These are phyloP conservation scores for Suillus ampliporus DNA, from an alignment of 768 basidiomycete species.

Conservation along the genomic window DNA sequence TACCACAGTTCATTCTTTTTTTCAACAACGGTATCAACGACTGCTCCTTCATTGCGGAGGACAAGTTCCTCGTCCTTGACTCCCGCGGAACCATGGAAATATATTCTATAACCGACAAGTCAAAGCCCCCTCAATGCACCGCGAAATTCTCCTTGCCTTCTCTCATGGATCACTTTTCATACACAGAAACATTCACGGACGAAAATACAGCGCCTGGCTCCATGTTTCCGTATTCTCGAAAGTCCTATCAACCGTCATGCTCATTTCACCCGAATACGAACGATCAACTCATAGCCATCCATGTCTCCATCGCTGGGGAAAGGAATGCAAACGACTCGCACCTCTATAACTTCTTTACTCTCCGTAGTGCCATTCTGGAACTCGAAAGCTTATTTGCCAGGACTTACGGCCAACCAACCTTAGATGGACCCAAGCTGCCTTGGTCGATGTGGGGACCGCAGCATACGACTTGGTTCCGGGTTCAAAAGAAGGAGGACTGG, in stretches of 20 bases:
- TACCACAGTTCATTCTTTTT: slow-evolving; percentile 46
- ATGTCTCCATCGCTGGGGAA: slow-evolving; percentile 50
- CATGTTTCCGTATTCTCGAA: slow-evolving; percentile 11
- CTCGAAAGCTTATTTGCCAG: slow-evolving; percentile 9
- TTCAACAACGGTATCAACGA: slow-evolving; percentile 55
- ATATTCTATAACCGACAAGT: slow-evolving; percentile 45
- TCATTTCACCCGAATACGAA: slow-evolving; percentile 46
- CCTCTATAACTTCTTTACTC: slow-evolving; percentile 57
- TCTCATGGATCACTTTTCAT: slow-evolving; percentile 50
- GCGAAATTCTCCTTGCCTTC: slow-evolving; percentile 51
- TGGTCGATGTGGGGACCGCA: slow-evolving; percentile 32
- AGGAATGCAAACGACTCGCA: slow-evolving; percentile 46
- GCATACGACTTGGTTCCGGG: slow-evolving; percentile 58
- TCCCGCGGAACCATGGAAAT: slow-evolving; percentile 55
- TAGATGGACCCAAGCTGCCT: background rate
- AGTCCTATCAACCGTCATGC: background rate
- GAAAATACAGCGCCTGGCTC: slow-evolving; percentile 54
- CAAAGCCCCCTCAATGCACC: slow-evolving; percentile 39
- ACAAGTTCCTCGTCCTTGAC: slow-evolving; percentile 53
- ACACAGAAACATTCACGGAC: slow-evolving; percentile 62
- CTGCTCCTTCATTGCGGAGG: slow-evolving; percentile 54
- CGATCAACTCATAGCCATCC: slow-evolving; percentile 58
- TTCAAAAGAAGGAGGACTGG: slow-evolving; percentile 42
- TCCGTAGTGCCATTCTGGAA: slow-evolving; percentile 46
- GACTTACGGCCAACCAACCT: background rate